Conservation (phyloP, 2,329 filamentous ascomycete genomes). For the Westerdykella aurantiaca region DNA sequence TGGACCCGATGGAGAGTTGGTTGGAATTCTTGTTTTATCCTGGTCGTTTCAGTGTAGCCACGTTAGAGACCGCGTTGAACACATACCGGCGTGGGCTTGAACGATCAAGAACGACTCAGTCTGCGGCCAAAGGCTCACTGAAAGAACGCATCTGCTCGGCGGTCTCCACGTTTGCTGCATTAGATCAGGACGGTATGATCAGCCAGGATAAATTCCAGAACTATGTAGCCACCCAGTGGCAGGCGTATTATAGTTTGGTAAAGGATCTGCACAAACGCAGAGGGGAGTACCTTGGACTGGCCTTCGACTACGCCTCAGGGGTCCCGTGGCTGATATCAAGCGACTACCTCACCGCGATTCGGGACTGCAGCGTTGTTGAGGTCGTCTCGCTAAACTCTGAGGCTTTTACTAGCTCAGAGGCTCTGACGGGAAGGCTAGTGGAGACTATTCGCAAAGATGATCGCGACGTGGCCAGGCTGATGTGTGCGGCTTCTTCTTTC, state of each 20-base stretch:
- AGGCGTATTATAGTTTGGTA: conserved; percentile 78
- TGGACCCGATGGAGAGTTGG: conserved; percentile 65
- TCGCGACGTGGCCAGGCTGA: conserved; percentile 56
- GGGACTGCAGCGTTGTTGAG: conserved; percentile 75
- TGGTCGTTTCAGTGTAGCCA: conserved; percentile 71
- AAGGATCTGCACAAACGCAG: conserved; percentile 81
- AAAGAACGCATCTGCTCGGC: conserved; percentile 71
- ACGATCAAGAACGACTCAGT: conserved; percentile 9
- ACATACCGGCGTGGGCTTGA: conserved; percentile 68
- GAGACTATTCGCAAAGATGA: conserved; percentile 29
- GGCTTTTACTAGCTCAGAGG: conserved; percentile 30
- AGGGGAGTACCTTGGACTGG: conserved; percentile 72
- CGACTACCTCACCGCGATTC: conserved; percentile 71
- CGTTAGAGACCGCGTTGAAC: conserved; percentile 74
- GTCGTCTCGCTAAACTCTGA: conserved; percentile 62
- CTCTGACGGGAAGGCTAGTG: conserved; percentile 16
- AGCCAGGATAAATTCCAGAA: conserved; percentile 70
- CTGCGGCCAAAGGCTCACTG: conserved; percentile 49
- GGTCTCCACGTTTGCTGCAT: conserved; percentile 61
- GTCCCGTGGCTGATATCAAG: conserved; percentile 81
- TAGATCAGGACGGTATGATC: conserved; percentile 59
- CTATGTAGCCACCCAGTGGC: conserved; percentile 79
- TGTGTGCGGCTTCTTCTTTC: conserved; percentile 66
- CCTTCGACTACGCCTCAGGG: conserved; percentile 63
- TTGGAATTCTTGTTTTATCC: conserved; percentile 75